Conservation (phyloP, 192 early-diverging fungal genomes). For the Coemansia sp. region DNA sequence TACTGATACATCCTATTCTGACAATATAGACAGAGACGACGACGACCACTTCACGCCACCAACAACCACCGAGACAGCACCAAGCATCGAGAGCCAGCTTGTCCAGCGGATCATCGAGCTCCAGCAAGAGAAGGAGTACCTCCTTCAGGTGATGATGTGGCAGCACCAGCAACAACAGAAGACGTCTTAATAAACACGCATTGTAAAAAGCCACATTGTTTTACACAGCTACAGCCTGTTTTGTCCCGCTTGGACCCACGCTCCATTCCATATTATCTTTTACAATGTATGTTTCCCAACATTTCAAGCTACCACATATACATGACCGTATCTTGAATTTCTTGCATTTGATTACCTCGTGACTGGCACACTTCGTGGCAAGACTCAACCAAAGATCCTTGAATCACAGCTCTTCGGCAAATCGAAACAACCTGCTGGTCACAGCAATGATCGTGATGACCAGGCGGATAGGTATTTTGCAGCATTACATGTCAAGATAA, state of each 20-base stretch:
- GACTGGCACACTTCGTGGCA: not conserved
- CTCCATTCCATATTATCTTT: too few species aligned
- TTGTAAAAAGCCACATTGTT: not conserved
- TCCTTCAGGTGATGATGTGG: conserved; percentile 10
- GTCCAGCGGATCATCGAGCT: conserved; percentile 12
- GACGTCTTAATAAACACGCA: not conserved
- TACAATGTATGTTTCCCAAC: too few species aligned
- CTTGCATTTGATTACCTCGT: not conserved
- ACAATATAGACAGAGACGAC: too few species aligned
- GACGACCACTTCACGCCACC: not conserved
- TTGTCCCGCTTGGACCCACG: too few species aligned
- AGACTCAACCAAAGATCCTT: not conserved
- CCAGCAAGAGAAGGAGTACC: conserved; percentile 22
- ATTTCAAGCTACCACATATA: not conserved
- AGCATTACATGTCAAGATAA: not conserved
- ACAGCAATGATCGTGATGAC: not conserved
- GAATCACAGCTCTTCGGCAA: too few species aligned
- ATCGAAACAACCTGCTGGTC: too few species aligned
- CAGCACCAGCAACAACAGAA: too few species aligned
- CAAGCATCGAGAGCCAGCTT: not conserved
- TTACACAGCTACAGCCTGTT: too few species aligned
- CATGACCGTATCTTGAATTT: too few species aligned
- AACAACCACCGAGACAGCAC: not conserved
- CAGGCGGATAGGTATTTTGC: too few species aligned
- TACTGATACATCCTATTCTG: too few species aligned